These are phyloP conservation scores for Suillus lakei DNA, from an alignment of 768 basidiomycete species.

Conservation along the genomic window DNA sequence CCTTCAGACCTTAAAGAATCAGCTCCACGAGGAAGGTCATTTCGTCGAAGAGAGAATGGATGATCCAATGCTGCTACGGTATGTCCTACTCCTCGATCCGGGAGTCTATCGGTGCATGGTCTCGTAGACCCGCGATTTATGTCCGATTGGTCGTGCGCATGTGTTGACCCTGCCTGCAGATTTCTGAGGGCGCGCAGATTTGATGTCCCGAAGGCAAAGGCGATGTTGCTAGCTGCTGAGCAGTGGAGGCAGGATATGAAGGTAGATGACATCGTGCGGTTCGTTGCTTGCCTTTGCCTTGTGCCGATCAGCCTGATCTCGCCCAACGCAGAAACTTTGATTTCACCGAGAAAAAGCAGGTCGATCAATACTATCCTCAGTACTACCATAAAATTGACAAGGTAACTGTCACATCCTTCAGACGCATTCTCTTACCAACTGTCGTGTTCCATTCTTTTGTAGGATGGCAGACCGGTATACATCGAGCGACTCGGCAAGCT, in stretches of 20 bases:
- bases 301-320: neutral
- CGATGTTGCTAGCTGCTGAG: slow-evolving; percentile 82
- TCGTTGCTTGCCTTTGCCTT: slow-evolving; percentile 28
- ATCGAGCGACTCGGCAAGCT: slow-evolving; percentile 91
- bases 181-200: slow-evolving; percentile 95
- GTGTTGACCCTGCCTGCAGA: slow-evolving; percentile 41
- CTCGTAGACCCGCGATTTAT: slow-evolving; percentile 14
- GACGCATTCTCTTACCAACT: slow-evolving; percentile 4
- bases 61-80: slow-evolving; percentile 73
- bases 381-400: slow-evolving; percentile 97
- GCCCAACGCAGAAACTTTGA: slow-evolving; percentile 67
- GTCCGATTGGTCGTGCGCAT: slow-evolving; percentile 17
- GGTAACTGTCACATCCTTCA: slow-evolving; percentile 42
- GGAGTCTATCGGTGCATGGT: slow-evolving; percentile 4
- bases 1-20: slow-evolving; percentile 69
- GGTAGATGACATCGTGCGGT: slow-evolving; percentile 77
- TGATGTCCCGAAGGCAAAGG: slow-evolving; percentile 79
- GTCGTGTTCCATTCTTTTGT: slow-evolving; percentile 4
- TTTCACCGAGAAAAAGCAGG: slow-evolving; percentile 80
- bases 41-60: slow-evolving; percentile 72
- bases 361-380: slow-evolving; percentile 94
- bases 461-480: slow-evolving; percentile 97
- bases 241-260: slow-evolving; percentile 90
- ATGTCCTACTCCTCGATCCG: slow-evolving; percentile 19
- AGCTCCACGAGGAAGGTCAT: slow-evolving; percentile 61